These are phyloP conservation scores for Corallochytrium limacisporum DNA, from an alignment of 78 protist genomes.

Conservation along the genomic window DNA sequence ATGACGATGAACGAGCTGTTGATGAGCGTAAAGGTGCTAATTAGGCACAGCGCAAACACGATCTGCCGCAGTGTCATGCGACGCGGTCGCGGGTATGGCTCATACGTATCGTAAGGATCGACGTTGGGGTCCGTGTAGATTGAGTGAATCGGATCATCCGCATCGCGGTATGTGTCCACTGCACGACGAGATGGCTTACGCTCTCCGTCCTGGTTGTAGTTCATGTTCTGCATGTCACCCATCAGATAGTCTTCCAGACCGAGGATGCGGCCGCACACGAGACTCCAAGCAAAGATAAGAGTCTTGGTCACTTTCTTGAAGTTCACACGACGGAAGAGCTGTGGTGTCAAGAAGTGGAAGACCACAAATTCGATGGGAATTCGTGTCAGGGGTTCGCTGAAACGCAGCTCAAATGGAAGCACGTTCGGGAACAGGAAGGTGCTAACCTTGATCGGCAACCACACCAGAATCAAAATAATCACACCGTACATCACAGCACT, in stretches of 20 bases:
- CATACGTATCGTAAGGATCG: no score
- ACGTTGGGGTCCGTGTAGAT: background rate
- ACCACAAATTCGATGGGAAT: background rate
- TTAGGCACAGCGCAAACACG: no score
- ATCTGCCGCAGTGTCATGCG: no score
- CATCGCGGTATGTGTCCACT: background rate
- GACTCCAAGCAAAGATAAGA: no score
- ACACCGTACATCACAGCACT: slow-evolving; percentile 16
- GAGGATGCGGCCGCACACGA: background rate
- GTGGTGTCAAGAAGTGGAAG: background rate
- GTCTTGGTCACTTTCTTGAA: background rate
- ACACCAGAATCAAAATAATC: background rate
- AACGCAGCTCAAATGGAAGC: background rate
- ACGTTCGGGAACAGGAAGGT: background rate
- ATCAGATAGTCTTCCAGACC: background rate
- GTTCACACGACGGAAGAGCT: background rate
- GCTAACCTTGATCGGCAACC: background rate
- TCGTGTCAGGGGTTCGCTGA: background rate
- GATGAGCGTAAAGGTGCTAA: no score
- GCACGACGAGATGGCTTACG: no score
- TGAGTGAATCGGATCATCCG: background rate
- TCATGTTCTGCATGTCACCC: background rate
- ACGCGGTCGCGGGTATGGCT: no score
- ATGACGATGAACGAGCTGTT: no score
- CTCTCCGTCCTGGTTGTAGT: background rate